Conservation (phyloP, 2,329 filamentous ascomycete genomes). For the Apiospora pterosperma region DNA sequence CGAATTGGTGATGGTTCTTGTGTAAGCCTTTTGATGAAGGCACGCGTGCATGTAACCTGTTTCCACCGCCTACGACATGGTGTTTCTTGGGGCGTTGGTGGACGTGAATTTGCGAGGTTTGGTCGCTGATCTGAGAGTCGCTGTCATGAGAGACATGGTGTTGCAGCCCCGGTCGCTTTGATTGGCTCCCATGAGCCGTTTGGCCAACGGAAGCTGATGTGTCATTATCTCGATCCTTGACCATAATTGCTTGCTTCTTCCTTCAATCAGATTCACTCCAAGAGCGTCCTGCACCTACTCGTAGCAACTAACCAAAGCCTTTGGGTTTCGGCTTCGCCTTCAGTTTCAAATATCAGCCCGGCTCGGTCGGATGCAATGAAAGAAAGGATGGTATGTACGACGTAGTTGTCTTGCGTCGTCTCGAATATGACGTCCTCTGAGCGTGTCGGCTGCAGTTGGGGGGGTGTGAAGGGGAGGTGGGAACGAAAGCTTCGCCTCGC, state of each 20-base stretch:
- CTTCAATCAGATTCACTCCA: neutral
- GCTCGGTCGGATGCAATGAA: neutral
- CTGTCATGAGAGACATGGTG: slow-evolving; percentile 27
- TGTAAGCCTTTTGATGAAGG: slow-evolving; percentile 51
- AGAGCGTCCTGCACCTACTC: neutral
- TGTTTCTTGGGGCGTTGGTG: slow-evolving; percentile 30
- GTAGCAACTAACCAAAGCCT: neutral
- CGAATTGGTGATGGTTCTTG: slow-evolving; percentile 31
- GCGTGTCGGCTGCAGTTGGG: neutral
- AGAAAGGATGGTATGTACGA: neutral
- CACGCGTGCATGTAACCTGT: slow-evolving; percentile 48
- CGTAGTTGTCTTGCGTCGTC: neutral
- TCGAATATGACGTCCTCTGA: neutral
- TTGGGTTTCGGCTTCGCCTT: neutral
- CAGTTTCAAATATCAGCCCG: neutral
- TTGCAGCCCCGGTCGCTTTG: slow-evolving; percentile 45
- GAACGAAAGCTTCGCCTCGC: neutral
- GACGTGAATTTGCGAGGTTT: slow-evolving; percentile 5
- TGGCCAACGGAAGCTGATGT: slow-evolving; percentile 29
- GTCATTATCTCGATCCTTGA: slow-evolving; percentile 41
- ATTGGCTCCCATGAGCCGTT: slow-evolving; percentile 46
- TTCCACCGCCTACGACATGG: slow-evolving; percentile 40
- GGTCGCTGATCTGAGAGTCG: slow-evolving; percentile 33
- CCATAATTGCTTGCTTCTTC: slow-evolving; percentile 17
- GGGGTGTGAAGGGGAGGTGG: neutral